Evolutionary conservation across 345 rosid genomes (phyloP), one percentile per base, ranked within the genome.

Genomic region (Heritiera littoralis): DNA sequence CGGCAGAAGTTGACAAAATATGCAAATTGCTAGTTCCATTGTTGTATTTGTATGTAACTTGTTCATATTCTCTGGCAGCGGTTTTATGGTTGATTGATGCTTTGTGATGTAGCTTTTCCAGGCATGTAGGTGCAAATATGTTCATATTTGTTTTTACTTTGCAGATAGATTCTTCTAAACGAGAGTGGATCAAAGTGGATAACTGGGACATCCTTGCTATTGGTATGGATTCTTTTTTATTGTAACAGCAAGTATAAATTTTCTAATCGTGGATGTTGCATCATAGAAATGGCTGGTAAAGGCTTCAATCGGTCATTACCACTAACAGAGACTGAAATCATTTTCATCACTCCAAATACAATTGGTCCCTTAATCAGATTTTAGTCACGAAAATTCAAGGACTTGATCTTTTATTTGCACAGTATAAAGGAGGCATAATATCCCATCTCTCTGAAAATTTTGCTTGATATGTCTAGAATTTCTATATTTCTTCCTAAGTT

Each of bases 181-280:
- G 18, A 76, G 85, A 77, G 78, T 92, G 98, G 98, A 80, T 92
- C 71, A 94, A 85, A 89, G 97, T 92, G 61, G 83, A 77, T 30
- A 85, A 76, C 81, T 96, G 95, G 93, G 95, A 91, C 75, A 80
- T 80, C 75, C 82, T 89, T 73, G 76, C 87, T 32, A 70, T 64
- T 23, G 81, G 97, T 92, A 89, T 64, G 87, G 43, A 56, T 46
- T 79, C 45, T 7, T 52, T 32, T 77, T 51, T 13, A 0, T 18
- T 18, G 3, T 11, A 13, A 30, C 49, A 43, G 41, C 48, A 6
- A 35, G 64, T 1, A 35, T 35, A 38, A 49, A 13, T 56, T 40
- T n/a, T 40, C 66, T 54, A 40, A 54, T 54, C 45, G 40, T 41
- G 23, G 55, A 8, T 63, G 45, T 17, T 78, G 38, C 46, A 75